Base-by-base conservation (phyloP, 1,284 basidiomycete species). In the Puccinia brachypodii region DNA sequence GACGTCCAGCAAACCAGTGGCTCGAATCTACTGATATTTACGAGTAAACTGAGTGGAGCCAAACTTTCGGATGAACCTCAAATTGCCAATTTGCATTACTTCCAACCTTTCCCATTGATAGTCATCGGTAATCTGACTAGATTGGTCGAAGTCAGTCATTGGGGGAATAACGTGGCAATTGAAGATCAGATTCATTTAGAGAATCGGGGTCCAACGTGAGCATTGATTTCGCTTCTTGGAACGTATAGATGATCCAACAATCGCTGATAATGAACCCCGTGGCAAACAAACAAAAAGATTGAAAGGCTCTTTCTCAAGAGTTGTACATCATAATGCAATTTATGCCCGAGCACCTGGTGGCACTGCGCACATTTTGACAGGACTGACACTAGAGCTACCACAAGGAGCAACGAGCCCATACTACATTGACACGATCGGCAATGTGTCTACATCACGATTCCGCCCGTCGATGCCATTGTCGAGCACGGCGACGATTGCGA, bases 281-380 rank as follows among this genome's bases (percentile, higher is more conserved):
- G n/a, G n/a, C n/a, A n/a, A n/a, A n/a, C n/a, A n/a, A n/a, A n/a
- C 71, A 19, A 62, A 47, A 85, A 97, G 94, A 73, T 89, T 99
- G 82, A 95, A 96, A 86, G 97, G 96, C 0, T 93, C 97, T 82
- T 99, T 99, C 88, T 95, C 95, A 28, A 93, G 97, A 81, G 88
- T 98, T 68, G 91, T 92, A 28, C 92, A 96, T 87, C 95, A 98
- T 87, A 83, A 85, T 82, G 79, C 92, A 92, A 86, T 88, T 88
- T 38, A 91, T 89, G 85, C 93, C 91, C 87, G 87, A 87, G 84
- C 91, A 91, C 81, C 89, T 88, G 42, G 85, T 13, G 82, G 89
- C 36, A 87, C 92, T 1, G 88, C 93, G 8, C 93, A 95, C 84
- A 89, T 93, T 73, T 88, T 98, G 28, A 89, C 90, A 19, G 90